Evolutionary conservation across 768 basidiomycete species (phyloP), one percentile per base, ranked within the genome.

Genomic region (Gloeostereum incarnatum): DNA sequence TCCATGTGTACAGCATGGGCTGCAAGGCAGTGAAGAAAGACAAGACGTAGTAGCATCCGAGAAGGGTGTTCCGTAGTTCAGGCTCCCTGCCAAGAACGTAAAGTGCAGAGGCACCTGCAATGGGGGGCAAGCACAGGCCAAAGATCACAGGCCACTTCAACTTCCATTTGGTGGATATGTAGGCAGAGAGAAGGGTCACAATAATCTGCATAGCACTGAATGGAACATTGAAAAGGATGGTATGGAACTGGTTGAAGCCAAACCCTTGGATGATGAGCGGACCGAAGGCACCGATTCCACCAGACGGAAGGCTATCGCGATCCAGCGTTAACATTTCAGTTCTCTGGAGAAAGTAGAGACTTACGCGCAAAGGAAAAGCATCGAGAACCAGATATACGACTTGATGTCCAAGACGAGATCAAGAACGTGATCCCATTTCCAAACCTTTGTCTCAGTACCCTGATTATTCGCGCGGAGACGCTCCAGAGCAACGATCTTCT

Each of bases 141-240:
- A 63, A 61, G 27, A 66, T 44, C 13, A 67, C 60, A 4, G 61
- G 59, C 53, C 57, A 63, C 39, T 64, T 64, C n/a, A 63, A 49
- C 38, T 61, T 63, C 29, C 62, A 54, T 34, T 51, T 55, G 21
- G 54, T 62, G 2, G 65, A 59, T 16, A 63, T 45, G 16, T 42
- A 55, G 13, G 61, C 65, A 2, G 66, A 49, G 16, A 51, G 22
- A 21, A 68, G 36, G 37, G 60, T 65, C 36, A 62, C 24, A 35
- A 65, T 47, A 23, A 68, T 56, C 48, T 69, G 67, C 14, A 72
- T 48, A 9, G 55, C 55, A 17, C 57, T 52, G 48, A 69, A 73
- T 3, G 68, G 69, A 40, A 69, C 66, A 43, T 68, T 69, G 53
- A 73, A 63, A n/a, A 71, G 51, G 23, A 71, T 66, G 19, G 67